Evolutionary conservation across 2,329 filamentous ascomycete species (phyloP), one percentile per base, ranked within the genome.

Genomic region (Talaromyces rugulosus): DNA sequence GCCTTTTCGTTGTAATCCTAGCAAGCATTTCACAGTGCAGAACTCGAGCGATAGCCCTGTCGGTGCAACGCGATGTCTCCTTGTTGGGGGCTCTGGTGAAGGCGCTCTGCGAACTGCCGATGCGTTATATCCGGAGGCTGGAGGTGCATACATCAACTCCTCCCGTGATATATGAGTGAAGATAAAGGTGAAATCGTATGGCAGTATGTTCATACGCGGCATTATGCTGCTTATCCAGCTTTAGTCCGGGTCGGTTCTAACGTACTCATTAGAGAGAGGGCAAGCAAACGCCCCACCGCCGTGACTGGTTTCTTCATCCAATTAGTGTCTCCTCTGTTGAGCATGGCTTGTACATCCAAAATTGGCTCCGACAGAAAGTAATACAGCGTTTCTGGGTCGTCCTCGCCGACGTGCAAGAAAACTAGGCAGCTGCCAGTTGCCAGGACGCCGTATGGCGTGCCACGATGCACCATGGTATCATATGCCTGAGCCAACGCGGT

Each of bases 401-500:
- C 58, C 5, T 66, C 59, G 6, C 61, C 67, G n/a, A 72, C 61
- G 6, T 56, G 34, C 7, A 70, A 64, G 16, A 66, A 64, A 4
- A 73, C 65, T 9, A 62, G 34, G 0, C 59, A 62, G 2, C 70
- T 33, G 1, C 69, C 67, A 54, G 64, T 70, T 1, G 68, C 68
- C 44, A 74, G 18, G 58, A 67, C 72, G 16, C 69, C 71, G 56
- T 69, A 69, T 56, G 68, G 66, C 7, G 70, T 64, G 0, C 71
- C 70, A 57, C 70, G 65, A 56, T 70, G 54, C 34, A 72, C 68
- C 67, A 74, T 74, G 3, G 70, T 64, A 64, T 73, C 66, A 55
- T 66, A 75, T 60, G 69, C 65, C 44, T 73, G 67, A 7, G 65
- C 66, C 3, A 71, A 12, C 9, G 65, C 70, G 1, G 71, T 68